Percentiles rank a stretch among this genome's conserved stretches.
Evolutionary conservation across 2,329 filamentous ascomycete genomes (phyloP).

Genomic region (Fonsecaea nubica): DNA sequence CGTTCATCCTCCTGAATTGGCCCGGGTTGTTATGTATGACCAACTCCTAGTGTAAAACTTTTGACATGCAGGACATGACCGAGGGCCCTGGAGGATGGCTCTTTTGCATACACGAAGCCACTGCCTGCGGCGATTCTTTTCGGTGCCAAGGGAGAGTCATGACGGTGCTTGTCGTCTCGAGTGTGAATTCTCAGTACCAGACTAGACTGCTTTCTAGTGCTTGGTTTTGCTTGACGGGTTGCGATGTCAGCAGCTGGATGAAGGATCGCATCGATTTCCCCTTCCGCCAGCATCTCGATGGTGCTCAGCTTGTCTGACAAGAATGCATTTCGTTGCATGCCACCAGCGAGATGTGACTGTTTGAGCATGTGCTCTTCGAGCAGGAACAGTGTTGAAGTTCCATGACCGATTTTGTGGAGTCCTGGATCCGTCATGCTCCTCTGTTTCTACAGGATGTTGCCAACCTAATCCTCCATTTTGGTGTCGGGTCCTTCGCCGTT

Average conservation of each 20-base stretch:
- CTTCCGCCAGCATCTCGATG: not conserved
- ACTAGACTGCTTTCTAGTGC: not conserved
- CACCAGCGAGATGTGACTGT: not conserved
- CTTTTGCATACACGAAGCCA: not conserved
- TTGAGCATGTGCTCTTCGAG: not conserved
- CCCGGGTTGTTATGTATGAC: not conserved
- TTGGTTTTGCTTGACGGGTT: not conserved
- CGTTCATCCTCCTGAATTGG: constrained; percentile 1
- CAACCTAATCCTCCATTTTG: constrained; percentile 40
- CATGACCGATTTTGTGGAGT: not conserved
- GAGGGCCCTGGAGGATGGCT: not conserved
- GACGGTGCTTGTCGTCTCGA: not conserved
- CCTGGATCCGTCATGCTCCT: not conserved
- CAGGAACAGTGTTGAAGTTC: not conserved
- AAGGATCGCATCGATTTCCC: not conserved
- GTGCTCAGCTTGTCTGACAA: not conserved
- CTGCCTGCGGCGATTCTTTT: not conserved
- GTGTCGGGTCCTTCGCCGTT: constrained; percentile 41
- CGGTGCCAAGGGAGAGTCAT: not conserved
- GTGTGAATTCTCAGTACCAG: not conserved
- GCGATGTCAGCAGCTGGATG: not conserved
- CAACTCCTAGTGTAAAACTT: not conserved
- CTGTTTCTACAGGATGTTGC: not conserved
- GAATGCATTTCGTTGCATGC: not conserved
- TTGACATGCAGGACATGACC: not conserved